Conservation (phyloP, 2,329 filamentous ascomycete species). For the Diaporthe vexans region DNA sequence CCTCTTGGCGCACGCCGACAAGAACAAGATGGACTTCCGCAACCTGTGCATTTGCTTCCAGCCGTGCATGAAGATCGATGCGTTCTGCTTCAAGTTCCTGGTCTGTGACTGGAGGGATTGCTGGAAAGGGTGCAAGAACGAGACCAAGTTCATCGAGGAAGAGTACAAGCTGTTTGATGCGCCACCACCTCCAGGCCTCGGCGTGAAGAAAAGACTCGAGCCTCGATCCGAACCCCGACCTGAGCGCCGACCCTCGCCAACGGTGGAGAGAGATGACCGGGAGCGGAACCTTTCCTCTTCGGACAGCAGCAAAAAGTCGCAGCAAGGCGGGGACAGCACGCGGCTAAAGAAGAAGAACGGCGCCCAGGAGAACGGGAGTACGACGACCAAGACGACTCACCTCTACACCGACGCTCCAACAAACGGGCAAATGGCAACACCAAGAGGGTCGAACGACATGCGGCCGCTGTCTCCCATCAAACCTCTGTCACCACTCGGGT, state of each 20-base stretch:
- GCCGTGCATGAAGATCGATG: slow-evolving; percentile 96
- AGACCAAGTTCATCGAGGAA: slow-evolving; percentile 82
- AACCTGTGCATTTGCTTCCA: slow-evolving; percentile 98
- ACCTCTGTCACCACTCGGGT: slow-evolving; percentile 73
- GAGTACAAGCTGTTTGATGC: slow-evolving; percentile 74
- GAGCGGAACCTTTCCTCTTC: slow-evolving; percentile 75
- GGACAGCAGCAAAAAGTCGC: slow-evolving; percentile 71
- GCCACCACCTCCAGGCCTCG: slow-evolving; percentile 67
- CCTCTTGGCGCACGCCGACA: slow-evolving; percentile 89
- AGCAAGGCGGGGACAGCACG: slow-evolving; percentile 49
- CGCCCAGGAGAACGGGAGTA: slow-evolving; percentile 47
- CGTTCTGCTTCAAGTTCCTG: slow-evolving; percentile 94
- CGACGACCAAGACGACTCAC: slow-evolving; percentile 29
- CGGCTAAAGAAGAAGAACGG: slow-evolving; percentile 63
- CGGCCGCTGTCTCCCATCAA: slow-evolving; percentile 76
- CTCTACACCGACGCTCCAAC: slow-evolving; percentile 55
- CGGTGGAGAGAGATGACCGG: slow-evolving; percentile 34
- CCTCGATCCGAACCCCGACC: slow-evolving; percentile 34
- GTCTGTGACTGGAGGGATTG: slow-evolving; percentile 97
- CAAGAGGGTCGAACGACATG: slow-evolving; percentile 58
- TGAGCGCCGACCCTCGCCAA: slow-evolving; percentile 37
- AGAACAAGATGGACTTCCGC: slow-evolving; percentile 98
- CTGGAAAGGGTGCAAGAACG: slow-evolving; percentile 96
- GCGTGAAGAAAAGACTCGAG: slow-evolving; percentile 39
- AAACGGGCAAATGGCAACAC: slow-evolving; percentile 43